A percentile compares a stretch with the other conserved stretches of the same genome.
Conservation (phyloP, 1,284 basidiomycete genomes). For the Pseudozyma sp. region DNA sequence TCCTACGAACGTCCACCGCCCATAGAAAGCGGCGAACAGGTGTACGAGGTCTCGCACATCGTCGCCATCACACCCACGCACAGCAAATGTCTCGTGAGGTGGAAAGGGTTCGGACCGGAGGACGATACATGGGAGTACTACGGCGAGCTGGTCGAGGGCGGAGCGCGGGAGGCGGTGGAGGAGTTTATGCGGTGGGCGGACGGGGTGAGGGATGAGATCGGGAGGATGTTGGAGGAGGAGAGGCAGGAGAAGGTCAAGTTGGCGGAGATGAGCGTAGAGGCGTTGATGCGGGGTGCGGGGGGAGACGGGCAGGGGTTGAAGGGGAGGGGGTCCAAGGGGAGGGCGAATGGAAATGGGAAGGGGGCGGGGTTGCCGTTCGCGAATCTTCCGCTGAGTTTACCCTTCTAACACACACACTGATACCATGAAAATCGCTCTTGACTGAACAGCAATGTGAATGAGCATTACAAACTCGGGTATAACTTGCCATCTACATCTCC, state of each 20-base stretch:
- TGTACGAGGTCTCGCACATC: constrained; percentile 48
- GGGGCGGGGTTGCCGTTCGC: constrained; percentile 18
- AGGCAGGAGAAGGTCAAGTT: constrained; percentile 16
- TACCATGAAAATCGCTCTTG: background rate
- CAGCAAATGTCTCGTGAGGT: constrained; percentile 73
- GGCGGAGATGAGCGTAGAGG: constrained; percentile 14
- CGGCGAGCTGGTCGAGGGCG: constrained; percentile 71
- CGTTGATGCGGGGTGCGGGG: background rate
- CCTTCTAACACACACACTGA: constrained; percentile 7
- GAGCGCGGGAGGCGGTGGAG: constrained; percentile 70
- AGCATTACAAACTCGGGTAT: background rate
- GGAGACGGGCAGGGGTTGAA: background rate
- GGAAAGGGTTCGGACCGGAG: constrained; percentile 74
- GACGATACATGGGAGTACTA: constrained; percentile 77
- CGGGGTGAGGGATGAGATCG: constrained; percentile 29
- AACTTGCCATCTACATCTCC: background rate
- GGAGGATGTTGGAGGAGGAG: constrained; percentile 33
- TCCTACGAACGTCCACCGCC: constrained; percentile 33
- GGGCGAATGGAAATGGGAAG: background rate
- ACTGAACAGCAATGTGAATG: no score
- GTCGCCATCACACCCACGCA: constrained; percentile 32
- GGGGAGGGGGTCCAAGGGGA: background rate
- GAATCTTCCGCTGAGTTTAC: constrained; percentile 23
- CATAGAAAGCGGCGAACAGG: constrained; percentile 24
- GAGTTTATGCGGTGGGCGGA: constrained; percentile 35